Evolutionary conservation across 352 stramenopile species (phyloP).

Genomic region (Globisporangium heterothallicum): DNA sequence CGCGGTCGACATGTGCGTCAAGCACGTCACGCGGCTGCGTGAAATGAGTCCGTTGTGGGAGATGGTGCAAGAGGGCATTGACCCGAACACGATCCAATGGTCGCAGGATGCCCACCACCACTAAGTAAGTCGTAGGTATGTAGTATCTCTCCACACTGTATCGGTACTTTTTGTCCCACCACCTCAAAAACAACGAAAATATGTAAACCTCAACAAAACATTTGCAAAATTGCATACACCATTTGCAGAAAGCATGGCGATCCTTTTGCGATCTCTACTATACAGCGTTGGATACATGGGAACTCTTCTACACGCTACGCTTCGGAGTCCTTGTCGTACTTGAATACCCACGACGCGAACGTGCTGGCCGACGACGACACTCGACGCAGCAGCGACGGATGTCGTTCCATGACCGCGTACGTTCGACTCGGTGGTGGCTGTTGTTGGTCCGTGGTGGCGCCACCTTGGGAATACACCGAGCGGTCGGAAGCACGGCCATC

Average conservation of each 20-base stretch:
- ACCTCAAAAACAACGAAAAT: too few relatives aligned
- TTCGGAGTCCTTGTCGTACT: constrained; percentile 6
- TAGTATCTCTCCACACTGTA: too few relatives aligned
- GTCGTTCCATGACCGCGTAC: constrained; percentile 15
- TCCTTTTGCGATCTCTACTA: too few relatives aligned
- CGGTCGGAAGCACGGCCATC: too few relatives aligned
- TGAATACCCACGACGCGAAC: constrained; percentile 17
- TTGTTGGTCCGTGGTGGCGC: background rate
- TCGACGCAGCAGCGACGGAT: constrained; percentile 14
- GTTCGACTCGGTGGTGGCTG: constrained; percentile 7
- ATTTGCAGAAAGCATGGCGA: too few relatives aligned
- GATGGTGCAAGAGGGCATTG: constrained; percentile 99
- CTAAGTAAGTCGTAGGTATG: too few relatives aligned
- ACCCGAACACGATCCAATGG: constrained; percentile 99
- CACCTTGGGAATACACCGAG: too few relatives aligned
- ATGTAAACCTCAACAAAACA: too few relatives aligned
- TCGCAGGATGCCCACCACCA: constrained; percentile 90
- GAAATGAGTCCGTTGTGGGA: constrained; percentile 99
- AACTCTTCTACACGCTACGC: background rate
- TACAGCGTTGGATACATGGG: background rate
- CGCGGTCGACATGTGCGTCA: constrained; percentile 91
- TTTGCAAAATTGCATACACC: too few relatives aligned
- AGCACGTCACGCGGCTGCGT: constrained; percentile 94
- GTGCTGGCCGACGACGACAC: constrained; percentile 13
- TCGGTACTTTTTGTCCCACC: too few relatives aligned